Base-by-base conservation (phyloP, 352 stramenopile genomes). In the Pythium aquatile region DNA sequence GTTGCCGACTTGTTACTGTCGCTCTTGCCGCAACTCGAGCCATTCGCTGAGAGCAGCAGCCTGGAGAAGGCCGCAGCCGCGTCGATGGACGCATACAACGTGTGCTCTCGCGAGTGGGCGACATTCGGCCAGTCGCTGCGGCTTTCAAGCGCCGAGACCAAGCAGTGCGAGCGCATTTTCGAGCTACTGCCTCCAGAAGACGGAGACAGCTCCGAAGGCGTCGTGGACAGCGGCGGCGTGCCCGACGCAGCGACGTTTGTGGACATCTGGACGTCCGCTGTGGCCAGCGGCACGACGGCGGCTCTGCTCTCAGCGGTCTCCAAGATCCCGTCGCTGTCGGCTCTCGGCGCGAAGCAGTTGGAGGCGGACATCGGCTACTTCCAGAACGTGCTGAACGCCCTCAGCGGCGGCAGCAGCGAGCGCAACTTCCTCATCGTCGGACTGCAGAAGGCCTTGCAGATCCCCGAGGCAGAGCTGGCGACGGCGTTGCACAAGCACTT, bases 1-100 rank as follows among this genome's bases (percentile, higher is more conserved):
- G 83, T 93, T 17, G 86, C 86, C 5, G 86, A 95, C 30, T 65
- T 93, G 30, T 59, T 93, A 54, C 65, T 93, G 30, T 95, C 86
- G 35, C 73, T 95, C 14, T 64, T 95, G 9, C 86, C 86, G 7
- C 86, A 93, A 32, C 70, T 93, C 3, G 84, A 95, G 64, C 84
- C 83, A 24, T 95, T 95, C 66, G 84, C 84, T 8, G 74, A 91
- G 48, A 95, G 83, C 65, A 79, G 61, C 61, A 87, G 78, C 61
- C 73, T 93, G 0, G 55, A 79, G 20, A 75, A 78, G 40, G 82
- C 82, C 0, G 75, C 82, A 14, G 57, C 85, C 4, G 86, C 84
- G 13, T 91, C 82, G 6, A 66, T 69, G 14, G 73, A 79, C 10
- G 73, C 76, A 1, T 65, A 83, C n/a, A 65, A 80, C 32, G 67